A percentile compares a stretch with the other conserved stretches of the same genome.
These are phyloP conservation scores for Salix udensis DNA, from an alignment of 345 rosid genomes.

Conservation along the genomic window DNA sequence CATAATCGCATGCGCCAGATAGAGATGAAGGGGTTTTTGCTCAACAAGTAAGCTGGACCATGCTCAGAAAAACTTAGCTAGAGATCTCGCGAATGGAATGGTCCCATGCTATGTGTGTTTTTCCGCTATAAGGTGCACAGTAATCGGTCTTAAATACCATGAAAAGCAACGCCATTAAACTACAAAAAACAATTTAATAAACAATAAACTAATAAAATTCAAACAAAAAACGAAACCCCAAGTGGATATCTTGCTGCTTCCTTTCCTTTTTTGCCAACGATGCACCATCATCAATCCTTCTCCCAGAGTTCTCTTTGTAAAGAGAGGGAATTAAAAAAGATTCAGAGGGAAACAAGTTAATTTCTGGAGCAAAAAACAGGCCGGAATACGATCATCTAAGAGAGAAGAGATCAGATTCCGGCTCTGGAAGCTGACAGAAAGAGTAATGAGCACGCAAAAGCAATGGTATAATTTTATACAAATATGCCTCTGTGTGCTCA, in stretches of 20 bases:
- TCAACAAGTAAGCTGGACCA: not conserved
- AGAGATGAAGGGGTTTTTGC: not conserved
- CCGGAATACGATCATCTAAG: not conserved
- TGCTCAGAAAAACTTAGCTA: conserved; percentile 1
- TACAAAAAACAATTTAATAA: conserved; percentile 25
- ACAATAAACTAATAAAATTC: conserved; percentile 16
- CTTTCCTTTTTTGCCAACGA: not conserved
- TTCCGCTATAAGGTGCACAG: conserved; percentile 30
- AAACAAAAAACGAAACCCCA: conserved; percentile 1
- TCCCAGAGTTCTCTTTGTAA: not conserved
- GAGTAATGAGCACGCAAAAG: conserved; percentile 97
- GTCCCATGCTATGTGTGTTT: conserved; percentile 35
- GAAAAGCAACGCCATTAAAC: conserved; percentile 44
- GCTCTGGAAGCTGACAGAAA: conserved; percentile 81
- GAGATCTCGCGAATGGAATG: conserved; percentile 39
- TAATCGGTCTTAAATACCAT: conserved; percentile 30
- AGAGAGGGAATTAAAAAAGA: not conserved
- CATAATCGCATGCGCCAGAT: conserved; percentile 32
- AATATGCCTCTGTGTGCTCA: conserved; percentile 86
- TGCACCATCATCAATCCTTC: not conserved
- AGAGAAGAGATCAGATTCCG: conserved; percentile 26
- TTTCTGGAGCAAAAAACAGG: conserved; percentile 29
- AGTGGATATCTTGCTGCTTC: not conserved
- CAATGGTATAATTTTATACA: conserved; percentile 58
- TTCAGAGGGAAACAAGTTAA: not conserved